Evolutionary conservation across 2,329 filamentous ascomycete genomes (phyloP).

Genomic region (Escovopsis weberi): DNA sequence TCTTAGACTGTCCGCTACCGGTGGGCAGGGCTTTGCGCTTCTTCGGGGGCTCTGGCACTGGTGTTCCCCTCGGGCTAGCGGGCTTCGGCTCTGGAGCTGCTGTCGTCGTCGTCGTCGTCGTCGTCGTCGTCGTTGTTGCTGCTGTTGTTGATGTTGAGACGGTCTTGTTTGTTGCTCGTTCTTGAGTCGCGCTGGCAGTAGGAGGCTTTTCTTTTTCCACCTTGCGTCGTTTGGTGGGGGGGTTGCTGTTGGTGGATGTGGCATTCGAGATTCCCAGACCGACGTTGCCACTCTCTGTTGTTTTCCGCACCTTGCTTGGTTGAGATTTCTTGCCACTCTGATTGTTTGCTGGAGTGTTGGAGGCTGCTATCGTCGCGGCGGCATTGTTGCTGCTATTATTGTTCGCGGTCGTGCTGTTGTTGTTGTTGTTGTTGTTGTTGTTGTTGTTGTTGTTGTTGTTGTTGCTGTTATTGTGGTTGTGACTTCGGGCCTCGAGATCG

Average conservation of each 20-base stretch:
- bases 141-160: slow-evolving; percentile 14
- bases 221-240: slow-evolving; percentile 63
- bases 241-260: slow-evolving; percentile 33
- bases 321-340: slow-evolving; percentile 46
- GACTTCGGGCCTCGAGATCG: slow-evolving; percentile 39
- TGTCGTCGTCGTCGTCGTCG: slow-evolving; percentile 21
- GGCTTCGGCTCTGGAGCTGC: slow-evolving; percentile 38
- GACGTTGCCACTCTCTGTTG: slow-evolving; percentile 36
- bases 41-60: slow-evolving; percentile 54
- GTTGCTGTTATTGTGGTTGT: no score
- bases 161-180: slow-evolving; percentile 48
- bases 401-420: no score
- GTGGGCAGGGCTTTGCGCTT: slow-evolving; percentile 52
- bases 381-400: no score
- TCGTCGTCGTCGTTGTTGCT: no score
- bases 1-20: slow-evolving; percentile 59
- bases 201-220: slow-evolving; percentile 44
- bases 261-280: slow-evolving; percentile 54
- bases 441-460: no score
- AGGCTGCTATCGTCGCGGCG: no score
- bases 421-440: no score
- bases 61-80: slow-evolving; percentile 56
- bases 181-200: slow-evolving; percentile 38
- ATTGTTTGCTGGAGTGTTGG: slow-evolving; percentile 15
- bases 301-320: slow-evolving; percentile 50